Percentiles rank a stretch among this genome's conserved stretches.
Conservation (phyloP, 768 basidiomycete genomes). For the Suillus spraguei region DNA sequence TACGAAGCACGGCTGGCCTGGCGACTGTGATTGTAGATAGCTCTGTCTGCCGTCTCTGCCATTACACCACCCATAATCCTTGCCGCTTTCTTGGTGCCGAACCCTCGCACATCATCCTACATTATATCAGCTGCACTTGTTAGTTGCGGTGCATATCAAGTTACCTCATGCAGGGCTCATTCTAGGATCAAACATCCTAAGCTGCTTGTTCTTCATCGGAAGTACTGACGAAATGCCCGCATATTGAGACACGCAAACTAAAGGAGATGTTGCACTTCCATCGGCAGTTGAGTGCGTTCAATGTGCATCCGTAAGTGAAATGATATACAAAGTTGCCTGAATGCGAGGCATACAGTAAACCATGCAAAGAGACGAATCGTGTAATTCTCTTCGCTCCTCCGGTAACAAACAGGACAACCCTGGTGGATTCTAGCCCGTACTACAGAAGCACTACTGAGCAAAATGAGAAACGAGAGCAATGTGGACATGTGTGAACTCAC, state of each 20-base stretch:
- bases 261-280: not conserved
- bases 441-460: constrained; percentile 61
- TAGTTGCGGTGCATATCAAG: constrained; percentile 54
- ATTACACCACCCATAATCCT: constrained; percentile 68
- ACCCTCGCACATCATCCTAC: constrained; percentile 61
- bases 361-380: not conserved
- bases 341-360: constrained; percentile 12
- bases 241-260: not conserved
- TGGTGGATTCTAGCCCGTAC: constrained; percentile 63
- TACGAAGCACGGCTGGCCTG: constrained; percentile 71
- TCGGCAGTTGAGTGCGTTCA: not conserved
- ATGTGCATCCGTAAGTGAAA: not conserved
- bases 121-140: constrained; percentile 83
- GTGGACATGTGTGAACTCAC: constrained; percentile 43
- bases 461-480: constrained; percentile 14
- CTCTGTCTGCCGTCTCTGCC: constrained; percentile 68
- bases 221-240: not conserved
- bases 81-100: constrained; percentile 57
- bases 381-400: constrained; percentile 50
- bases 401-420: constrained; percentile 80
- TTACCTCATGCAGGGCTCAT: not conserved
- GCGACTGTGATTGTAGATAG: constrained; percentile 76
- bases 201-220: not conserved
- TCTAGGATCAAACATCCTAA: constrained; percentile 48
- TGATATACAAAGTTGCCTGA: not conserved